Conservation (phyloP, 176 grass and related monocot genomes). For the Zoysia japonica region DNA sequence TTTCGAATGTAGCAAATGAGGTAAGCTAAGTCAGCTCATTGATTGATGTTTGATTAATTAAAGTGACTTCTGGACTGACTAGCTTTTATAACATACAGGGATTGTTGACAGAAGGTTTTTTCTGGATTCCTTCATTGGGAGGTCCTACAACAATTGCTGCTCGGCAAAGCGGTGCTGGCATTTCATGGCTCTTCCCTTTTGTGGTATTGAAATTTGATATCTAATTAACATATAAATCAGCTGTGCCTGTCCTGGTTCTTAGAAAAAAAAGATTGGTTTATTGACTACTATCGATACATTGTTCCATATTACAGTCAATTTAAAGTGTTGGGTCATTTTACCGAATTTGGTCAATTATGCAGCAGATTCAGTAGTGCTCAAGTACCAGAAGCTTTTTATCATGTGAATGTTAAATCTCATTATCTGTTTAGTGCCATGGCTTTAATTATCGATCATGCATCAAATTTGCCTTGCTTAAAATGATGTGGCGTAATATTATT, state of each 20-base stretch:
- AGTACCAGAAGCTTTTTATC: not conserved
- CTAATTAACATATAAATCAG: not conserved
- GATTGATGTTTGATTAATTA: conserved; percentile 15
- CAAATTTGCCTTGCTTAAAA: conserved; percentile 13
- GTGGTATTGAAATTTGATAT: conserved; percentile 71
- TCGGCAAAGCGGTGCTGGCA: conserved; percentile 88
- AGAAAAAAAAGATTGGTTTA: not conserved
- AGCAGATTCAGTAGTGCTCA: conserved; percentile 1
- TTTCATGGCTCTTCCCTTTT: conserved; percentile 99
- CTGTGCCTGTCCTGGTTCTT: not conserved
- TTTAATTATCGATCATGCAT: not conserved
- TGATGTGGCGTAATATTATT: not conserved
- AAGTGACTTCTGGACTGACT: conserved; percentile 30
- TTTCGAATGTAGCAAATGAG: conserved; percentile 99
- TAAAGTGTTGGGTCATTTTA: not conserved
- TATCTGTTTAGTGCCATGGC: not conserved
- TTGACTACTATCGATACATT: not conserved
- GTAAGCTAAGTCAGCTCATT: conserved; percentile 35
- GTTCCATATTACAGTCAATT: not conserved
- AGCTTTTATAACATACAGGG: conserved; percentile 67
- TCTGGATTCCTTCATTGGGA: conserved; percentile 96
- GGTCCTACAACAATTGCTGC: conserved; percentile 97
- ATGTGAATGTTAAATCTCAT: not conserved
- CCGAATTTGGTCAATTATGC: conserved; percentile 3
- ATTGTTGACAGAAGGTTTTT: conserved; percentile 93